Base-by-base conservation (phyloP, 2,329 filamentous ascomycete species). In the Blastomyces gilchristii region DNA sequence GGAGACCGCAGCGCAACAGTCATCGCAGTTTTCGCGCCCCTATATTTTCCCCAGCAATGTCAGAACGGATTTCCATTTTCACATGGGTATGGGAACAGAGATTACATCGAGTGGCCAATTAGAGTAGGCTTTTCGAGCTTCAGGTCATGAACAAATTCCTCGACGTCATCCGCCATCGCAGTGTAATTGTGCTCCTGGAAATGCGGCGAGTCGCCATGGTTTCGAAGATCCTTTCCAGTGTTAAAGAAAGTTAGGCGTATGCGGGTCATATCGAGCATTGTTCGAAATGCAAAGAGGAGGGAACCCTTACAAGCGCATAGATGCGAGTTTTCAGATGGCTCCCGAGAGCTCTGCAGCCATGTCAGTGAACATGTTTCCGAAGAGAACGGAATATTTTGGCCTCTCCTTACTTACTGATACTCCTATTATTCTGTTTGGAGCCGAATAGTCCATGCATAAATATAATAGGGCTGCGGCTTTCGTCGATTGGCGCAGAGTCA, bases 391-490 rank as follows among this genome's bases (percentile, higher is more conserved):
- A 3, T 7, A 58, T 57, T 50, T 28, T 34, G 22, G 61, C 34
- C 18, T 18, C 41, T 59, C 62, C 87, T 77, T 80, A 95, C 91
- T 91, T 96, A 87, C 91, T 95, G 67, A 96, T 91, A 70, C 83
- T 88, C 76, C 91, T 81, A 73, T 96, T 95, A 75, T 97, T 97
- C 79, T 90, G 67, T 60, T 94, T 96, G 59, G 90, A 96, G 31
- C 92, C 92, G 70, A 97, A 96, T 14, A 97, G 81, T 1, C 92
- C 92, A 73, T 97, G 92, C 70, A 97, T 85, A 67, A 97, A 88
- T 63, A 97, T 77, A 65, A 97, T 89, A 1, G 91, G 78, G 58
- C 94, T 87, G 12, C 28, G 64, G 12, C 47, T 56, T n/a, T 43
- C 52, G 25, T 45, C 63, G 28, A 54, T 47, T 9, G 65, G 2